Conservation (phyloP, 345 rosid species). For the Hirschfeldia incana region DNA sequence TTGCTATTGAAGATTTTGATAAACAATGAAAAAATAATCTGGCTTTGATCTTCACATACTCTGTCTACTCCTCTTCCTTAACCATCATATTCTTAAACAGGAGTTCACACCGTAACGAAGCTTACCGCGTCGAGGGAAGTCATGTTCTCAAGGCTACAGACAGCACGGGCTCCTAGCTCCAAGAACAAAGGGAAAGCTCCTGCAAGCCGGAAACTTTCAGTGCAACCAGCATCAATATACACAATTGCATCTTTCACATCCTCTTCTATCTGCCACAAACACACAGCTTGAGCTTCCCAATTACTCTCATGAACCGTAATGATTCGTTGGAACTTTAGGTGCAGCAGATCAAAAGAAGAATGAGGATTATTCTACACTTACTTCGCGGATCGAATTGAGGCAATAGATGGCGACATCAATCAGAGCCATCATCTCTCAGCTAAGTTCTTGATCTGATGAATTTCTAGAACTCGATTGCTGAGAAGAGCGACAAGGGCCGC, state of each 20-base stretch:
- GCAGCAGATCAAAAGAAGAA: not conserved
- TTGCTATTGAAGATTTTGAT: too few relatives aligned
- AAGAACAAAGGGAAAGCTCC: conserved; percentile 83
- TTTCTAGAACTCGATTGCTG: too few relatives aligned
- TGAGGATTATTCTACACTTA: conserved; percentile 34
- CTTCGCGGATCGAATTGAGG: conserved; percentile 78
- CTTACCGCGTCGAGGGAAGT: conserved; percentile 76
- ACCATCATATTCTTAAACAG: not conserved
- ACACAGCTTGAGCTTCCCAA: not conserved
- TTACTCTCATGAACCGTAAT: not conserved
- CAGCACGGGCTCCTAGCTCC: conserved; percentile 66
- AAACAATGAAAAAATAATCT: too few relatives aligned
- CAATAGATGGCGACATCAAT: conserved; percentile 72
- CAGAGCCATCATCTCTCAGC: conserved; percentile 44
- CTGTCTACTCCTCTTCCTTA: not conserved
- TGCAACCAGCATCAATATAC: conserved; percentile 90
- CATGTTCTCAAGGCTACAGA: conserved; percentile 86
- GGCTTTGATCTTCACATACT: too few relatives aligned
- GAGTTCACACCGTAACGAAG: not conserved
- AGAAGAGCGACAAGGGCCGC: too few relatives aligned
- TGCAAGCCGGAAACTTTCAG: conserved; percentile 82
- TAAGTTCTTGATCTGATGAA: too few relatives aligned
- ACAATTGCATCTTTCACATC: conserved; percentile 63
- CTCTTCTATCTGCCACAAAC: conserved; percentile 58
- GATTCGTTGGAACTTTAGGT: not conserved